Evolutionary conservation across 2,329 filamentous ascomycete genomes (phyloP), one percentile per base, ranked within the genome.

Genomic region (Alternaria alternata): DNA sequence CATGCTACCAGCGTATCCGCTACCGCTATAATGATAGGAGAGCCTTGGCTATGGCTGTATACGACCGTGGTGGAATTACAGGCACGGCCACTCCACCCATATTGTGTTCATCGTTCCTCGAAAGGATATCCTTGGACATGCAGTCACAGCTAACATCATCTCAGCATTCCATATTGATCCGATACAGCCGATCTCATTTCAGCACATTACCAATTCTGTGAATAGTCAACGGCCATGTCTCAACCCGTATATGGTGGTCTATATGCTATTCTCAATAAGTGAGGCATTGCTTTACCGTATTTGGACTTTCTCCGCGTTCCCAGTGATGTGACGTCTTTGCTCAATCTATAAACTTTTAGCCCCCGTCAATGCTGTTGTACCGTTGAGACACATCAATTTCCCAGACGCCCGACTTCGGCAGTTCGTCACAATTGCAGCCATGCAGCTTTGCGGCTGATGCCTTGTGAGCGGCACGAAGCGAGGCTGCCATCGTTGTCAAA

Each of bases 341-440:
- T 24, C 12, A 22, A 26, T 16, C 4, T 49, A 24, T 49, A 49
- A 49, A 36, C 46, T 49, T 49, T 49, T n/a, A 49, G 46, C 46
- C n/a, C 46, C 20, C 20, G 43, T 48, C 43, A 48, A 49, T 55
- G 20, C 34, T 43, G 36, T n/a, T 38, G 46, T 43, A 22, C 28
- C 20, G 22, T 34, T 36, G 51, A 53, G 39, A 43, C 41, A 30
- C 22, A 32, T 49, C 43, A 49, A 49, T 48, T 22, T 48, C 26
- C 51, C 42, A 43, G 30, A 41, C 26, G 24, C 43, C 30, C 30
- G 44, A 34, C 18, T 44, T 47, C 38, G 52, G 48, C 53, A 48
- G 30, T 34, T 46, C 14, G 36, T 59, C 32, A 47, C 46, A 56
- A n/a, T 56, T 46, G 52, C 57, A 56, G 53, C 38, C 46, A 28